Evolutionary conservation across 2,329 filamentous ascomycete genomes (phyloP).

Genomic region (Beauveria sp.): DNA sequence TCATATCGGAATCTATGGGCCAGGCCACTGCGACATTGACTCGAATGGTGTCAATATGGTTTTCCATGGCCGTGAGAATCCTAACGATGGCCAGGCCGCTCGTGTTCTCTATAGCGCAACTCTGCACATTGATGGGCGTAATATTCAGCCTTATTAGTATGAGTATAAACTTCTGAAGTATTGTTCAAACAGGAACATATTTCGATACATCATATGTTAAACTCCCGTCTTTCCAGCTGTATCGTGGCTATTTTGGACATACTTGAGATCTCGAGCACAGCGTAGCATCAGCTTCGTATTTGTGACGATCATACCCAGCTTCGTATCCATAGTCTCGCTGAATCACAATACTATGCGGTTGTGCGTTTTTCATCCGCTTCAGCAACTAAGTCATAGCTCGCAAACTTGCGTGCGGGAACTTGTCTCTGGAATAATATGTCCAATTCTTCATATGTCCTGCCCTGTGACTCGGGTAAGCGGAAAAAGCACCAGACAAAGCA

Average conservation of each 20-base stretch:
- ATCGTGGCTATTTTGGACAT: too few relatives aligned
- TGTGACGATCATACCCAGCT: too few relatives aligned
- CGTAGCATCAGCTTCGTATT: too few relatives aligned
- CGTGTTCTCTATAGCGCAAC: slow-evolving; percentile 7
- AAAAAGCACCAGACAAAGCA: slow-evolving; percentile 17
- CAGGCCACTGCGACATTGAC: slow-evolving; percentile 10
- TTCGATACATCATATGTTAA: too few relatives aligned
- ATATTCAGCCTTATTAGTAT: background rate
- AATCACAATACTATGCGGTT: background rate
- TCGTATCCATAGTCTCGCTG: background rate
- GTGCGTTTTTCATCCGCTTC: slow-evolving; percentile 6
- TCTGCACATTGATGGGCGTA: slow-evolving; percentile 2
- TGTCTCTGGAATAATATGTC: slow-evolving; percentile 16
- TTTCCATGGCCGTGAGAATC: slow-evolving; percentile 10
- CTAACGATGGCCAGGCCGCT: background rate
- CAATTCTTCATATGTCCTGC: slow-evolving; percentile 18
- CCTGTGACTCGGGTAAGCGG: slow-evolving; percentile 19
- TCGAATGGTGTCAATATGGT: slow-evolving; percentile 11
- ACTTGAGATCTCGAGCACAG: too few relatives aligned
- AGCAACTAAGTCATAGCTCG: slow-evolving; percentile 1
- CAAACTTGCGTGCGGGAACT: slow-evolving; percentile 16
- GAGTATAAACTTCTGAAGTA: background rate
- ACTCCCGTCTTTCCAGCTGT: too few relatives aligned
- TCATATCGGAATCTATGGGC: slow-evolving; percentile 6
- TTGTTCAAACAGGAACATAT: background rate